Evolutionary conservation across 768 basidiomycete species (phyloP).

Genomic region (Multifurca ochricompacta): DNA sequence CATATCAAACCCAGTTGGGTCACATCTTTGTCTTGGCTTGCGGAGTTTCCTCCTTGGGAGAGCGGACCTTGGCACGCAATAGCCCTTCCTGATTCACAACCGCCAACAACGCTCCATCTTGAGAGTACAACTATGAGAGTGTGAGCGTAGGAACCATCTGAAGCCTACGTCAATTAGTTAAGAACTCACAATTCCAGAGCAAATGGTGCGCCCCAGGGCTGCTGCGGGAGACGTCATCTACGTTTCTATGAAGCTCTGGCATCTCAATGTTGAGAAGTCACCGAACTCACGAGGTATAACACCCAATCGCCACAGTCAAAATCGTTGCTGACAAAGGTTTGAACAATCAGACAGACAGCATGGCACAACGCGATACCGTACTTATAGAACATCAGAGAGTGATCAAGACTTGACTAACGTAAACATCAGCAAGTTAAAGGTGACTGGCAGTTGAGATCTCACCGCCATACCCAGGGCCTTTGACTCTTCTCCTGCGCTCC

Average conservation of each 20-base stretch:
- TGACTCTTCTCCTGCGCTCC: conserved; percentile 27
- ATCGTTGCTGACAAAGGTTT: conserved; percentile 40
- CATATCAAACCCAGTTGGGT: background rate
- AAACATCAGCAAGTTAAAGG: background rate
- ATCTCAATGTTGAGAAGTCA: background rate
- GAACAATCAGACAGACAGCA: background rate
- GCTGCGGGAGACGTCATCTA: conserved; percentile 8
- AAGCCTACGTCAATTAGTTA: background rate
- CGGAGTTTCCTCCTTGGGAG: background rate
- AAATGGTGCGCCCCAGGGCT: conserved; percentile 6
- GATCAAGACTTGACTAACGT: conserved; percentile 62
- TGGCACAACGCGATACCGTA: conserved; percentile 28
- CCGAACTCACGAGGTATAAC: conserved; percentile 56
- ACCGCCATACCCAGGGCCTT: conserved; percentile 58
- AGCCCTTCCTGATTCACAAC: conserved; percentile 18
- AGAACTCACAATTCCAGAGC: conserved; percentile 12
- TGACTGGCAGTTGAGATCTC: conserved; percentile 23
- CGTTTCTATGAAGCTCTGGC: no score
- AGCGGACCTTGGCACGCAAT: conserved; percentile 10
- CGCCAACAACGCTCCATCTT: conserved; percentile 15
- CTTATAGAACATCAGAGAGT: conserved; percentile 76
- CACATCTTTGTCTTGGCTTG: conserved; percentile 16
- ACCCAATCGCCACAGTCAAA: conserved; percentile 79
- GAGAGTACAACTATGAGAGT: conserved; percentile 11
- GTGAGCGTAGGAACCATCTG: background rate